Evolutionary conservation across 1,284 basidiomycete genomes (phyloP), one percentile per base, ranked within the genome.

Genomic region (Apiotrichum veenhuisii): DNA sequence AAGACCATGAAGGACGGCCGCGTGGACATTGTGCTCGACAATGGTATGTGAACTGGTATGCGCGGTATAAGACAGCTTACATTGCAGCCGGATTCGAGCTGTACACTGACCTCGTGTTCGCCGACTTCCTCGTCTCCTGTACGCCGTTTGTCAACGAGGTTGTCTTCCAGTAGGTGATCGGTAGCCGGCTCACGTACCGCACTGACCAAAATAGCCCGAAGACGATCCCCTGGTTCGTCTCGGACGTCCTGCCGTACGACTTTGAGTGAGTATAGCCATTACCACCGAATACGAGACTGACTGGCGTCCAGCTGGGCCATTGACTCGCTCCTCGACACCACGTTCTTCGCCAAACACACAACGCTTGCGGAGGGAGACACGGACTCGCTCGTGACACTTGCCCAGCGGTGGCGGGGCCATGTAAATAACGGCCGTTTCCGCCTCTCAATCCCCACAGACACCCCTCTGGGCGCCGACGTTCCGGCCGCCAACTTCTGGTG

Each of bases 81-180:
- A 8, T 3, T 15, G 22, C 52, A 92, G 90, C 89, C 67, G 91
- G 91, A 1, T 97, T 97, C 64, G 94, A 98, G 80, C 86, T 98
- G 17, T 93, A 91, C 75, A 96, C 94, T 1, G 96, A 98, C 71
- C 78, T 98, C 33, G 85, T 97, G 22, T 86, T 98, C 62, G 95
- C 94, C 37, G 95, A 98, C 72, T 98, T 96, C 72, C 78, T 97
- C 33, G 82, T 96, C 20, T 89, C 89, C 0, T 85, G 86, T 68
- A 94, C 92, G 0, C 88, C 91, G 1, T 87, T 87, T 70, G 84
- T 90, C 48, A 82, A 82, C 10, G 82, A 84, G 66, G 87, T 93
- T 18, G 84, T 91, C 52, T 95, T 96, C 79, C 93, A 96, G 91
- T 93, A 63, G 57, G 88, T 79, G 20, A 22, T n/a, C n/a, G n/a